Evolutionary conservation across 345 rosid species (phyloP), one percentile per base, ranked within the genome.

Genomic region (Eucalyptus lansdowneana): DNA sequence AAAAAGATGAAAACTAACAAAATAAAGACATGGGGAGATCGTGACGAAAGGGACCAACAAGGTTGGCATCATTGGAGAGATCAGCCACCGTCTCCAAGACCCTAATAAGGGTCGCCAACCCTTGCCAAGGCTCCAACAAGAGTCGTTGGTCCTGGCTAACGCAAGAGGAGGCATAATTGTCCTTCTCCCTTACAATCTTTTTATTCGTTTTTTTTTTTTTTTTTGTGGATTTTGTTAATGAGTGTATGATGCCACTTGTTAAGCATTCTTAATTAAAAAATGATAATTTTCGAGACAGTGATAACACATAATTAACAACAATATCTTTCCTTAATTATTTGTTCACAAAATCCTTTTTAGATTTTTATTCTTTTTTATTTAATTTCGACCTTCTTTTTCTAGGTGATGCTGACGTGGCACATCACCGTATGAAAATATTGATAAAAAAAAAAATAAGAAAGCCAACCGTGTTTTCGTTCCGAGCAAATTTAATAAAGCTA

Each of bases 131-230:
- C 17, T 37, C 19, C 3, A 0, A 29, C 19, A 62, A 62, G 19
- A 5, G 7, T 0, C 40, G 2, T 9, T 4, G 12, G 40, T 15
- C 11, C 37, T 65, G 3, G 2, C 37, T n/a, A 4, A 29, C 1
- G 4, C 0, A 7, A 0, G 72, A n/a, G 19, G 21, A n/a, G 19
- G 76, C 21, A n/a, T n/a, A 65, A 65, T 65, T n/a, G 76, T 65
- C 76, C 40, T 65, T 14, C 6, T n/a, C 37, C 11, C 76, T 65
- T 65, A n/a, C 6, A 65, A n/a, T 65, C 21, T 14, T 31, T 6
- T n/a, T 7, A 15, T n/a, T 19, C 1, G 1, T 6, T 14, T 65
- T 13, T 15, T 62, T 27, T 7, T 60, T 16, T 29, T n/a, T 29
- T 62, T 13, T 7, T 7, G 4, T 14, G 10, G 3, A 31, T n/a